Conservation (phyloP, 345 rosid species). For the Turnera subulata region DNA sequence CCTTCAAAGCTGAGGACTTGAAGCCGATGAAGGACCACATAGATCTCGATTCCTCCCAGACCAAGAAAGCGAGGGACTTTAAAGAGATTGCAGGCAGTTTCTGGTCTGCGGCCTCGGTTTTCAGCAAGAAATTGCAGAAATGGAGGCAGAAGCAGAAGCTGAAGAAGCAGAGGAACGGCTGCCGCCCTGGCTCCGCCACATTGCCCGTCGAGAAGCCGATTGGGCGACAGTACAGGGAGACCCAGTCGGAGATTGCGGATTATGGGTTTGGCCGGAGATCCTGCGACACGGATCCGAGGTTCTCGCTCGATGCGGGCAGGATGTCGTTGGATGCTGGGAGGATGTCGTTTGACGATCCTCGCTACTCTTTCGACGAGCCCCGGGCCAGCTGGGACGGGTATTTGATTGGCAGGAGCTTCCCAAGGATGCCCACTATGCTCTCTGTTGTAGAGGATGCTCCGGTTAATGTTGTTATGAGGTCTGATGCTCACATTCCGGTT, state of each 20-base stretch:
- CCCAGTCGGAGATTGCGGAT: constrained; percentile 97
- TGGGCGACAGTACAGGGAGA: constrained; percentile 82
- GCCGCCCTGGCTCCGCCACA: constrained; percentile 60
- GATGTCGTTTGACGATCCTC: constrained; percentile 76
- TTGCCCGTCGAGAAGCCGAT: constrained; percentile 96
- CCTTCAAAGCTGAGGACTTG: constrained; percentile 41
- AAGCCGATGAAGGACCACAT: constrained; percentile 89
- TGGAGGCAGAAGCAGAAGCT: constrained; percentile 96
- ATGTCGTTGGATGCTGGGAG: constrained; percentile 82
- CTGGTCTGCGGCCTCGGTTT: constrained; percentile 98
- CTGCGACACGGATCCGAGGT: constrained; percentile 97
- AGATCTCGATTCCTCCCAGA: constrained; percentile 75
- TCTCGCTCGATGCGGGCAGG: constrained; percentile 69
- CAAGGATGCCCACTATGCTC: constrained; percentile 84
- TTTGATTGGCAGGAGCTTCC: constrained; percentile 62
- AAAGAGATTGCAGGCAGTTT: constrained; percentile 79
- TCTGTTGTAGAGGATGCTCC: constrained; percentile 96
- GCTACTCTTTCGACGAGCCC: constrained; percentile 91
- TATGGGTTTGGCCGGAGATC: constrained; percentile 93
- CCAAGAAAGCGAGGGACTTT: constrained; percentile 67
- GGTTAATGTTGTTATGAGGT: constrained; percentile 45
- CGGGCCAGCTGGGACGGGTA: constrained; percentile 98
- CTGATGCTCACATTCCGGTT: constrained; percentile 73
- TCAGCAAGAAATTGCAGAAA: constrained; percentile 91
- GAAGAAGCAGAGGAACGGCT: constrained; percentile 58